These are phyloP conservation scores for Tricholoma sp. DNA, from an alignment of 768 basidiomycete genomes.

Conservation along the genomic window DNA sequence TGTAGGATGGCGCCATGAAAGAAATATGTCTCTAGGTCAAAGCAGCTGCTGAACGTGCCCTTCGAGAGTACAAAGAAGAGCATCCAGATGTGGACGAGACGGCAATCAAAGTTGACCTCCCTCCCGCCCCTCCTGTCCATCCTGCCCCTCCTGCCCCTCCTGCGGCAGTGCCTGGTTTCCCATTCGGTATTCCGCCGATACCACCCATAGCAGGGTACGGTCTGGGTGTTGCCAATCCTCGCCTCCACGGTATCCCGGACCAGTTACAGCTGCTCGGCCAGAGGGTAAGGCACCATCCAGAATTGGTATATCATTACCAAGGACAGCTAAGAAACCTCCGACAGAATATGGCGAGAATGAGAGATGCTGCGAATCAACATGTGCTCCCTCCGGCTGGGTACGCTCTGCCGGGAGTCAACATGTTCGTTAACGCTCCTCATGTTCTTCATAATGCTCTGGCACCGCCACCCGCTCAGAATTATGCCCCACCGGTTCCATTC, in stretches of 20 bases:
- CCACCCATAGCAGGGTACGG: neutral
- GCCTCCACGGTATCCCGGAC: neutral
- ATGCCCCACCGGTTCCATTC: too few species aligned
- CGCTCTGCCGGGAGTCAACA: neutral
- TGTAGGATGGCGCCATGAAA: neutral
- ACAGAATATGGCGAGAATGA: too few species aligned
- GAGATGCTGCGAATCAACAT: too few species aligned
- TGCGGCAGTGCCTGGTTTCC: neutral
- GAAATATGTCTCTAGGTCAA: conserved; percentile 44
- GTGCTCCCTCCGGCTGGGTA: neutral
- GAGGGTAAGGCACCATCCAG: neutral
- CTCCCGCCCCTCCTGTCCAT: conserved; percentile 40
- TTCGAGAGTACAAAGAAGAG: conserved; percentile 49
- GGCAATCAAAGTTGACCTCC: conserved; percentile 62
- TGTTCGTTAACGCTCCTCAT: neutral
- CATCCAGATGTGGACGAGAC: conserved; percentile 59
- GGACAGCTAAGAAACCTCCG: neutral
- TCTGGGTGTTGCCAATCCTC: neutral
- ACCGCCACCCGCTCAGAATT: too few species aligned
- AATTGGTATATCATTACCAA: neutral
- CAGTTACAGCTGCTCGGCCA: neutral
- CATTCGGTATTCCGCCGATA: neutral
- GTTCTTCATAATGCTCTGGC: neutral
- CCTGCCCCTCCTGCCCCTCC: conserved; percentile 24
- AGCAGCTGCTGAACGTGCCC: conserved; percentile 58